A percentile compares a stretch with the other conserved stretches of the same genome.
phyloP scores from a whole-genome alignment of 495 filamentous ascomycete species.

The Trichoderma reesei region DNA sequence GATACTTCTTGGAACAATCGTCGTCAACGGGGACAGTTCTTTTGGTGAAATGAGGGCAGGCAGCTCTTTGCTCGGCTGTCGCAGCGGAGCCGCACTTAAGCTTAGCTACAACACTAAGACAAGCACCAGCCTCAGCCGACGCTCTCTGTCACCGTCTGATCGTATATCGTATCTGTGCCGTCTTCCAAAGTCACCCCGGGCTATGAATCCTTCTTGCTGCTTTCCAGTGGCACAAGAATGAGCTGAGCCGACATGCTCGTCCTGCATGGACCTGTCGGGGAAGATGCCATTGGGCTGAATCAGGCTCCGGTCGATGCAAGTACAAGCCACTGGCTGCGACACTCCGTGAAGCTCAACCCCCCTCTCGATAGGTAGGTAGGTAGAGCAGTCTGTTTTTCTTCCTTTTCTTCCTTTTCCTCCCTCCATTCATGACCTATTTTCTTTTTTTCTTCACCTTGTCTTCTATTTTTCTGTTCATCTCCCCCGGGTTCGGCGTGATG shows the following conservation, averaged over 20 bases:
- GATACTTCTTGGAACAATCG: too few relatives aligned
- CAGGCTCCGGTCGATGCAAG: background rate
- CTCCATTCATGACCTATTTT: background rate
- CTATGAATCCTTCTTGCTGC: background rate
- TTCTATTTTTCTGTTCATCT: background rate
- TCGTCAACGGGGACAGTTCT: too few relatives aligned
- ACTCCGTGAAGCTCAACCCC: too few relatives aligned
- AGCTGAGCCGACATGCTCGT: background rate
- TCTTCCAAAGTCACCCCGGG: background rate
- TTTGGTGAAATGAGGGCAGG: too few relatives aligned
- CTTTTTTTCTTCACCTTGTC: background rate
- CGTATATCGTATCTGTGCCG: constrained; percentile 5
- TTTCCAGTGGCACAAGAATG: background rate
- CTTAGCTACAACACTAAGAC: background rate
- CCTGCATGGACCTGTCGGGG: background rate
- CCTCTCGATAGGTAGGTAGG: too few relatives aligned
- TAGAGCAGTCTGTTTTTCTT: too few relatives aligned
- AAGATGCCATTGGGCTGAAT: background rate
- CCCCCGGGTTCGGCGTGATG: background rate
- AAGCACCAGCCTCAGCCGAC: constrained; percentile 5
- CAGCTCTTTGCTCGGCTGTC: too few relatives aligned
- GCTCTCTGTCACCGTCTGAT: background rate
- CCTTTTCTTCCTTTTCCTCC: background rate
- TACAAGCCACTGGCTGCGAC: background rate
- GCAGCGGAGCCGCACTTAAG: constrained; percentile 1